Percentiles rank a stretch among this genome's conserved stretches.
phyloP scores from a whole-genome alignment of 148 eudicot species.

The Vaccinium darrowii region DNA sequence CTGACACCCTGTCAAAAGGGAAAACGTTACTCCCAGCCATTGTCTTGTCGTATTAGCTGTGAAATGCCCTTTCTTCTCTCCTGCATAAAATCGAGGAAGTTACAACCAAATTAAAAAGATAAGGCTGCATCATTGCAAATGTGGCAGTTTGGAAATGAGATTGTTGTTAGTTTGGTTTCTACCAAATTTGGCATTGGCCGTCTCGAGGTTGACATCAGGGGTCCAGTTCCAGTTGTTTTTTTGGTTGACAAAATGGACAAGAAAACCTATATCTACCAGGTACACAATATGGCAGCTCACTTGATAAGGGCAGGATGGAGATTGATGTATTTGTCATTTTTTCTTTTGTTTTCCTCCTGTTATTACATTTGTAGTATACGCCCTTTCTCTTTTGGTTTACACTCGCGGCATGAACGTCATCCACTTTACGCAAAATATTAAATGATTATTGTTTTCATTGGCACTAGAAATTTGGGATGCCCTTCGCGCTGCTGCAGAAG shows the following conservation, averaged over 20 bases:
- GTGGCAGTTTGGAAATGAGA: background rate
- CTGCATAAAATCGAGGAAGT: background rate
- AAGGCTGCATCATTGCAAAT: background rate
- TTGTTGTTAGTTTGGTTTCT: constrained; percentile 4
- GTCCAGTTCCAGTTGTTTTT: background rate
- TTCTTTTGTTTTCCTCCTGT: background rate
- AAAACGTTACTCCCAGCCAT: background rate
- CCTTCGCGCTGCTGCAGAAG: constrained; percentile 66
- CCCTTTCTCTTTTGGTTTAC: background rate
- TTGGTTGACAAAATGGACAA: background rate
- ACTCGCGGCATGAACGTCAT: background rate
- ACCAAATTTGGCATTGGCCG: background rate
- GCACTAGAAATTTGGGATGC: constrained; percentile 83
- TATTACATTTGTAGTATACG: background rate
- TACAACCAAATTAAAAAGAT: background rate
- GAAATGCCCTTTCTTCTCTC: background rate
- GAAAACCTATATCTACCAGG: background rate
- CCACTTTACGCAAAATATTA: background rate
- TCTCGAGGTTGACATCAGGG: background rate
- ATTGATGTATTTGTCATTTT: background rate
- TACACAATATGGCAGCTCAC: background rate
- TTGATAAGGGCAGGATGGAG: constrained; percentile 5
- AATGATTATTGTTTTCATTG: background rate
- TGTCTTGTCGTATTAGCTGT: constrained; percentile 1
- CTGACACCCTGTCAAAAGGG: background rate